Percentiles rank a stretch among this genome's conserved stretches.
phyloP scores from a whole-genome alignment of 495 filamentous ascomycete genomes.

The Penicillium salamii region DNA sequence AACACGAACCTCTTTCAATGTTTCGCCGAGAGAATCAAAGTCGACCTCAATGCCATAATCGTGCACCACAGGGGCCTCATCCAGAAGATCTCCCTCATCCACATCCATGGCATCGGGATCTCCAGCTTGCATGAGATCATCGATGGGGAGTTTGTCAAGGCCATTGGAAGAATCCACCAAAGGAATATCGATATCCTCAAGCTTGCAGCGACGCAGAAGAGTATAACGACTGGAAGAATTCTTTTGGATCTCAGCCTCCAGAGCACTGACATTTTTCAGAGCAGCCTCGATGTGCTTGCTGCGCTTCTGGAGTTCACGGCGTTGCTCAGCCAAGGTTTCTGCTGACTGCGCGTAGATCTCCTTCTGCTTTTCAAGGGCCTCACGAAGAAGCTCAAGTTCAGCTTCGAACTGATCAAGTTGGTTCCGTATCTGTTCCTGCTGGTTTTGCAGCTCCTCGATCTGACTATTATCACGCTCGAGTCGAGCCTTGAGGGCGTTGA shows the following conservation, averaged over 20 bases:
- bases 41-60: conserved; percentile 93
- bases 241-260: conserved; percentile 81
- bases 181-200: conserved; percentile 88
- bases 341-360: conserved; percentile 62
- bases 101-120: conserved; percentile 85
- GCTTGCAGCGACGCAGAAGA: conserved; percentile 81
- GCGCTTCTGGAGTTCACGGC: conserved; percentile 79
- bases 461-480: conserved; percentile 61
- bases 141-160: conserved; percentile 82
- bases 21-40: conserved; percentile 82
- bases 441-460: conserved; percentile 64
- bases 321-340: conserved; percentile 76
- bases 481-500: conserved; percentile 63
- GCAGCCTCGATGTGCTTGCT: conserved; percentile 78
- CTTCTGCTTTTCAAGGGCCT: conserved; percentile 66
- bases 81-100: conserved; percentile 58
- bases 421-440: conserved; percentile 72
- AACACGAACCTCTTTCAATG: conserved; percentile 69
- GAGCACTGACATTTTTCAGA: conserved; percentile 67
- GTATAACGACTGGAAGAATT: conserved; percentile 79
- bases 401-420: conserved; percentile 68
- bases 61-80: conserved; percentile 53
- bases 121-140: conserved; percentile 68
- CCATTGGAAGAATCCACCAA: conserved; percentile 67
- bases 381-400: conserved; percentile 71